Evolutionary conservation across 2,329 filamentous ascomycete genomes (phyloP).

Genomic region (Calonectria ilicicola): DNA sequence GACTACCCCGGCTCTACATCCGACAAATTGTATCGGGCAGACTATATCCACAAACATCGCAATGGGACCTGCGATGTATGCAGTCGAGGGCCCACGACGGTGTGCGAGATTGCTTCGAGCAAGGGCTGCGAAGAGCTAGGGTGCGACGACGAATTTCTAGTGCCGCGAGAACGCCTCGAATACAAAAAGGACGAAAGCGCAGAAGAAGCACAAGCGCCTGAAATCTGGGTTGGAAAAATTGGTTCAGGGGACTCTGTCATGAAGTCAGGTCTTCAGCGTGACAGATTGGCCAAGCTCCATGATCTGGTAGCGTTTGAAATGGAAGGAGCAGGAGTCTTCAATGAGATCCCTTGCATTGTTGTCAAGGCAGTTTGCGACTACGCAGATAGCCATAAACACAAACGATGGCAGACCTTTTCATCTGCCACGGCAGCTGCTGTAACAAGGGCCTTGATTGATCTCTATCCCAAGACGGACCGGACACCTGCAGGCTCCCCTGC

Average conservation of each 20-base stretch:
- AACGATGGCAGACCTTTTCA: constrained; percentile 53
- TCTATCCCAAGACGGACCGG: not conserved
- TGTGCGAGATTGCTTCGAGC: not conserved
- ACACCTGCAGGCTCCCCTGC: too few species aligned
- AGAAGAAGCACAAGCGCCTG: not conserved
- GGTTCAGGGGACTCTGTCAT: constrained; percentile 54
- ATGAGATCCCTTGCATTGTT: constrained; percentile 49
- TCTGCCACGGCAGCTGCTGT: constrained; percentile 54
- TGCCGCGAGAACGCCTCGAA: not conserved
- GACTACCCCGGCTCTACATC: constrained; percentile 37
- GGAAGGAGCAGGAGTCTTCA: constrained; percentile 49
- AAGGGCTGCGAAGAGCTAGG: constrained; percentile 6
- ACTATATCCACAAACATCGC: constrained; percentile 20
- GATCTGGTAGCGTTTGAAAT: constrained; percentile 45
- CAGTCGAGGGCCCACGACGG: not conserved
- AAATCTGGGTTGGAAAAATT: constrained; percentile 50
- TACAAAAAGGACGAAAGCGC: not conserved
- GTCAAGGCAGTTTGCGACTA: constrained; percentile 55
- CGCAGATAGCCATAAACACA: constrained; percentile 38
- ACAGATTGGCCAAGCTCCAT: constrained; percentile 41
- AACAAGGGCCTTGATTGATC: constrained; percentile 52
- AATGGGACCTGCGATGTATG: not conserved
- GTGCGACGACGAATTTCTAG: not conserved
- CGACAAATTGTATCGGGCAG: constrained; percentile 39
- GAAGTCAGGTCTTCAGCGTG: constrained; percentile 49